Evolutionary conservation across 2,329 filamentous ascomycete species (phyloP).

Genomic region (Mycocentrospora acerina): DNA sequence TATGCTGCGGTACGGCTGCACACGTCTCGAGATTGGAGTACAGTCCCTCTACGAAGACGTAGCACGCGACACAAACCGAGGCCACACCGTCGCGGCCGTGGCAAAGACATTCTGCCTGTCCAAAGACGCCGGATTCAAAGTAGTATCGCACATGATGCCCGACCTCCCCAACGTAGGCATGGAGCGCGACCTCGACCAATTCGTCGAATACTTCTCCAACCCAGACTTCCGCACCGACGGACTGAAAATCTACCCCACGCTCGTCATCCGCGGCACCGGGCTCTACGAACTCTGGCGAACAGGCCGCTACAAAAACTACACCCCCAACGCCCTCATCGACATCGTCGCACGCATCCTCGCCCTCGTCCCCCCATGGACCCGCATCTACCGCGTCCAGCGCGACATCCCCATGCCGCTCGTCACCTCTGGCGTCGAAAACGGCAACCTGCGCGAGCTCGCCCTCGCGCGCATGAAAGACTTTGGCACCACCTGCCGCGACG

Average conservation of each 20-base stretch:
- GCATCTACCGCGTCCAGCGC: constrained; percentile 96
- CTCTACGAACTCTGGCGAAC: constrained; percentile 98
- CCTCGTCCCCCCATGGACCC: constrained; percentile 93
- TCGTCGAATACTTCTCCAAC: constrained; percentile 96
- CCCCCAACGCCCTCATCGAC: constrained; percentile 93
- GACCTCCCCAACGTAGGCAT: constrained; percentile 97
- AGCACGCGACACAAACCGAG: constrained; percentile 94
- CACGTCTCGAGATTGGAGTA: constrained; percentile 88
- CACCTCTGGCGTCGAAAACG: constrained; percentile 97
- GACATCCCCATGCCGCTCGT: constrained; percentile 99
- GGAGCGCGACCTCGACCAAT: constrained; percentile 96
- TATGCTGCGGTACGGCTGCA: constrained; percentile 98
- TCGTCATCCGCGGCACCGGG: constrained; percentile 94
- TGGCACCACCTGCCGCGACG: constrained; percentile 93
- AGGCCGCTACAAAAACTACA: constrained; percentile 97
- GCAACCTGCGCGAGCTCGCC: constrained; percentile 89
- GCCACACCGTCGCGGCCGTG: constrained; percentile 92
- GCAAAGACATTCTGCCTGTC: constrained; percentile 96
- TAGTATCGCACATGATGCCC: constrained; percentile 99
- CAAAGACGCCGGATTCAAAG: constrained; percentile 98
- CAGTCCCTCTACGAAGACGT: constrained; percentile 98
- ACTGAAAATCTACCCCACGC: constrained; percentile 95
- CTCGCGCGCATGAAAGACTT: constrained; percentile 99
- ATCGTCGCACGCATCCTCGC: constrained; percentile 95
- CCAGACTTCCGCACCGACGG: constrained; percentile 95